These are phyloP conservation scores for Annulohypoxylon moriforme DNA, from an alignment of 495 filamentous ascomycete genomes.

Conservation along the genomic window DNA sequence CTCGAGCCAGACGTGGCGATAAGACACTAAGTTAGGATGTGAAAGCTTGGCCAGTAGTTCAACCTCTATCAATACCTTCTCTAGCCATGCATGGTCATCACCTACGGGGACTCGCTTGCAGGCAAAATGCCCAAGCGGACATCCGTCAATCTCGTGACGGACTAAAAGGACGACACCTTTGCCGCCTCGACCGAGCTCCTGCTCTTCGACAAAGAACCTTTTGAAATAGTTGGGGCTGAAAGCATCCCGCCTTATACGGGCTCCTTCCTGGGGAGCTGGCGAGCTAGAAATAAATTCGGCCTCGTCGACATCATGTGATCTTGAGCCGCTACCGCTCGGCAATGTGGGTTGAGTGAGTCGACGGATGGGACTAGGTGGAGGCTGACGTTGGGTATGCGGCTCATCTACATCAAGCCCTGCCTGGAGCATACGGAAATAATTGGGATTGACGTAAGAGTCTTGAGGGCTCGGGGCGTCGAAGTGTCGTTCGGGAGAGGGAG, in stretches of 20 bases:
- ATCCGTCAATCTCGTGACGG: conserved; percentile 87
- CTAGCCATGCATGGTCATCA: conserved; percentile 93
- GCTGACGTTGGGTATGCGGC: conserved; percentile 38
- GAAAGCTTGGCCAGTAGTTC: conserved; percentile 90
- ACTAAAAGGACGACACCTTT: conserved; percentile 95
- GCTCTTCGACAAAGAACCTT: conserved; percentile 88
- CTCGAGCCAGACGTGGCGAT: conserved; percentile 97
- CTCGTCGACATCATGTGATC: conserved; percentile 47
- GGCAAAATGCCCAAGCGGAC: conserved; percentile 87
- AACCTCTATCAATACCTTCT: conserved; percentile 92
- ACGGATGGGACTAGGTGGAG: conserved; percentile 61
- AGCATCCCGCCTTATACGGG: conserved; percentile 81
- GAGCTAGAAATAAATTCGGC: conserved; percentile 67
- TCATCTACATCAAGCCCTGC: conserved; percentile 52
- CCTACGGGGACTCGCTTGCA: conserved; percentile 97
- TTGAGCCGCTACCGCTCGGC: conserved; percentile 47
- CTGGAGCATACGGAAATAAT: conserved; percentile 94
- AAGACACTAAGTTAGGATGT: conserved; percentile 96
- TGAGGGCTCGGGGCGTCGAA: conserved; percentile 57
- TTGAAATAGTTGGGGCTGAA: conserved; percentile 94
- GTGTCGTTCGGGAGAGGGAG: conserved; percentile 60
- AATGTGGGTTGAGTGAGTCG: conserved; percentile 56
- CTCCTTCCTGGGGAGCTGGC: conserved; percentile 61
- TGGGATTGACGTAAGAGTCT: conserved; percentile 82
- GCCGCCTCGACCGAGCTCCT: conserved; percentile 85